Percentiles rank a stretch among this genome's conserved stretches.
Evolutionary conservation across 2,329 filamentous ascomycete genomes (phyloP).

Genomic region (Camptophora hylomeconis): DNA sequence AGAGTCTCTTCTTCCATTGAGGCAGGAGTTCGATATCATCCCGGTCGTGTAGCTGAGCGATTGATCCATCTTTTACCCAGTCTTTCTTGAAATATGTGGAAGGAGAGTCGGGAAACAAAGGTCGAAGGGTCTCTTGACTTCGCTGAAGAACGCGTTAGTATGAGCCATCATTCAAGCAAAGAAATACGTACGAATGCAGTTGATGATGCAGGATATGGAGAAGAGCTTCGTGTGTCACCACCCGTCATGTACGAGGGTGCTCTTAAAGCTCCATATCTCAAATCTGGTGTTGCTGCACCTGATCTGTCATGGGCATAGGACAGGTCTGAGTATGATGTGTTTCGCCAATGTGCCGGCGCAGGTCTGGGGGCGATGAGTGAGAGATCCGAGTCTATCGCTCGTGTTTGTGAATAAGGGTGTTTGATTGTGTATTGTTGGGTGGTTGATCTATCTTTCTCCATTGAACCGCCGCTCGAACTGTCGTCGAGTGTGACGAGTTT

Average conservation of each 20-base stretch:
- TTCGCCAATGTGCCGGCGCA: neutral
- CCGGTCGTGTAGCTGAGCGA: constrained; percentile 23
- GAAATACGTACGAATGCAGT: constrained; percentile 21
- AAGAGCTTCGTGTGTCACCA: constrained; percentile 15
- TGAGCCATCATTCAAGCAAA: neutral
- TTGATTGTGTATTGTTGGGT: neutral
- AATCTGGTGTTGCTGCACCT: constrained; percentile 2
- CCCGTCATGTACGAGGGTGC: constrained; percentile 8
- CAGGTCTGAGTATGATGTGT: constrained; percentile 3
- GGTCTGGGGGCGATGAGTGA: no score
- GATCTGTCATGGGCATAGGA: constrained; percentile 5
- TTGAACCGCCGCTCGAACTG: constrained; percentile 4
- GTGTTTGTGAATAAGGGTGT: constrained; percentile 2
- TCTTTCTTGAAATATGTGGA: constrained; percentile 23
- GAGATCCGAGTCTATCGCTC: no score
- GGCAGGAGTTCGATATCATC: constrained; percentile 26
- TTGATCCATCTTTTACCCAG: constrained; percentile 25
- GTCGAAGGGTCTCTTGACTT: constrained; percentile 23
- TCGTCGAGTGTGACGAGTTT: constrained; percentile 4
- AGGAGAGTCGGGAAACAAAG: constrained; percentile 20
- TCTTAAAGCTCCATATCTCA: constrained; percentile 7
- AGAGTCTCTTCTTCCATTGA: constrained; percentile 25
- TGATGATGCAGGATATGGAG: constrained; percentile 20
- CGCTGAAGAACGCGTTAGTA: constrained; percentile 18
- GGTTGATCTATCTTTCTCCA: constrained; percentile 3